Evolutionary conservation across 768 basidiomycete species (phyloP).

Genomic region (Leccinum rimulosum): DNA sequence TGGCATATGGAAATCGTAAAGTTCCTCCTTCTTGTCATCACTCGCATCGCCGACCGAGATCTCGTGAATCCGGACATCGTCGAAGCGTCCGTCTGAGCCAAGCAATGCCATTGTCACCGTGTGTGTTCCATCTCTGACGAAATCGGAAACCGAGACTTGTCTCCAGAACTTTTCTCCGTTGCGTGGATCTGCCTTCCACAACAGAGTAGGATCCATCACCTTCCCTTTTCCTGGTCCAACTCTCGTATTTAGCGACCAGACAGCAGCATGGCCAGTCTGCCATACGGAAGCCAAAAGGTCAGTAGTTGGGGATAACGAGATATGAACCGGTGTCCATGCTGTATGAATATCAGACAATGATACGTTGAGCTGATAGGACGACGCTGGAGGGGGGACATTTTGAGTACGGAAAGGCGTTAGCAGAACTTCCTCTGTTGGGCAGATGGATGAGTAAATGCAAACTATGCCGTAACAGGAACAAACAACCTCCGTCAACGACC

Average conservation of each 20-base stretch:
- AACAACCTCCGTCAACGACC: slow-evolving; percentile 84
- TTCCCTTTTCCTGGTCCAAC: slow-evolving; percentile 55
- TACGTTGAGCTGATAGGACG: slow-evolving; percentile 50
- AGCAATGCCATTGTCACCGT: slow-evolving; percentile 36
- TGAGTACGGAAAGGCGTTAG: slow-evolving; percentile 92
- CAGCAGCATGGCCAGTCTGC: slow-evolving; percentile 62
- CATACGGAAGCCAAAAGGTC: slow-evolving; percentile 69
- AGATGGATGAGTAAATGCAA: background rate
- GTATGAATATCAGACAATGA: slow-evolving; percentile 8
- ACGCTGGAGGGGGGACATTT: slow-evolving; percentile 99
- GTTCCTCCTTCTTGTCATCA: slow-evolving; percentile 2
- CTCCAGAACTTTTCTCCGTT: slow-evolving; percentile 22
- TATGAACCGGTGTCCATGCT: slow-evolving; percentile 54
- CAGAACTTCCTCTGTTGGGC: slow-evolving; percentile 58
- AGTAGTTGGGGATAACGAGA: slow-evolving; percentile 52
- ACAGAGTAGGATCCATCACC: slow-evolving; percentile 51
- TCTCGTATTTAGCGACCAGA: slow-evolving; percentile 70
- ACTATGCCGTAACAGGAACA: background rate
- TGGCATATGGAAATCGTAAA: slow-evolving; percentile 28
- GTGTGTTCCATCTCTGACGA: slow-evolving; percentile 1
- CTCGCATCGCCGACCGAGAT: slow-evolving; percentile 6
- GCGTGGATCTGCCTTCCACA: slow-evolving; percentile 33
- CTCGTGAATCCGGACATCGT: slow-evolving; percentile 33
- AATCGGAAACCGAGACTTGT: slow-evolving; percentile 27
- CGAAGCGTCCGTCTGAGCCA: slow-evolving; percentile 35